Conservation (phyloP, 2,329 filamentous ascomycete species). For the Colletotrichum sojae region DNA sequence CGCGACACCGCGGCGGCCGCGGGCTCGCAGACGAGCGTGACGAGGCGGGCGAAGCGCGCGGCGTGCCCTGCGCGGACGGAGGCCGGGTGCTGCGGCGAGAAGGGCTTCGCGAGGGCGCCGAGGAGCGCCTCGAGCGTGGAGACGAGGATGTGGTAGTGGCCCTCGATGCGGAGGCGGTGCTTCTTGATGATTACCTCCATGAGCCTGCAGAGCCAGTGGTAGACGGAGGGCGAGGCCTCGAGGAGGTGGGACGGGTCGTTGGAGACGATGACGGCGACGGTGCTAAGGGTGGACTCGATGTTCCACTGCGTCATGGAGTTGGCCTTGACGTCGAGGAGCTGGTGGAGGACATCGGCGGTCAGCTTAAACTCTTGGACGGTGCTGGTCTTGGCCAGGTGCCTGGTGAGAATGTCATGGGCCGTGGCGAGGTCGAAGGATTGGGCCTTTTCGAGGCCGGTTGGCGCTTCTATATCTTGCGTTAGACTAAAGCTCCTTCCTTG, state of each 20-base stretch:
- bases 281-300: slow-evolving; percentile 66
- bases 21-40: slow-evolving; percentile 73
- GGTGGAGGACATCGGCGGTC: slow-evolving; percentile 57
- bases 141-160: slow-evolving; percentile 73
- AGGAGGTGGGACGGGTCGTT: slow-evolving; percentile 43
- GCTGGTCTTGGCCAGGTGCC: slow-evolving; percentile 48
- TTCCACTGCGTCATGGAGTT: slow-evolving; percentile 71
- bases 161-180: slow-evolving; percentile 72
- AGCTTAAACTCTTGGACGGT: slow-evolving; percentile 52
- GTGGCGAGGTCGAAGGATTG: slow-evolving; percentile 55
- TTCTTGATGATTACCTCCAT: slow-evolving; percentile 70
- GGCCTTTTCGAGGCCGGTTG: slow-evolving; percentile 28
- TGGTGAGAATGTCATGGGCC: slow-evolving; percentile 58
- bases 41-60: slow-evolving; percentile 66
- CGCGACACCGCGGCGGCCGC: slow-evolving; percentile 69
- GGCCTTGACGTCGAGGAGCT: slow-evolving; percentile 65
- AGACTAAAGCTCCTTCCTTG: neutral
- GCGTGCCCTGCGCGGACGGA: slow-evolving; percentile 59
- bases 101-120: slow-evolving; percentile 60
- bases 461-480: slow-evolving; percentile 25
- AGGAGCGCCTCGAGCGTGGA: slow-evolving; percentile 70
- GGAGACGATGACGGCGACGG: slow-evolving; percentile 53
- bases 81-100: slow-evolving; percentile 45
- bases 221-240: slow-evolving; percentile 55
- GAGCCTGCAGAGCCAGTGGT: slow-evolving; percentile 65